Conservation (phyloP, 1,139 yeast species). For the Pneumocystis carinii region DNA sequence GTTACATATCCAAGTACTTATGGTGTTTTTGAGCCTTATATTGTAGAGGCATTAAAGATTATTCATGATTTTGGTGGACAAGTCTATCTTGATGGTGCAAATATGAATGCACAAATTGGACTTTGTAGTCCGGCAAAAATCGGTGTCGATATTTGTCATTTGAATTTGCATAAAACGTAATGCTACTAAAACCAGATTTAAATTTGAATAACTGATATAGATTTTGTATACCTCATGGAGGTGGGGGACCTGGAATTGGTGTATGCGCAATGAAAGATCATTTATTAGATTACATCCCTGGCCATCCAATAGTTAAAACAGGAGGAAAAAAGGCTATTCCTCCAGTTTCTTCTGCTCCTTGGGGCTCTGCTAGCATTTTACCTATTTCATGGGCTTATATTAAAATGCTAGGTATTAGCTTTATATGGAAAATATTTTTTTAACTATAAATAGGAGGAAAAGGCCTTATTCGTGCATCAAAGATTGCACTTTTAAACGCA, state of each 20-base stretch:
- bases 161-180: conserved; percentile 78
- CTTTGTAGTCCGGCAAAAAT: conserved; percentile 92
- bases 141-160: conserved; percentile 98
- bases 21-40: conserved; percentile 89
- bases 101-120: conserved; percentile 98
- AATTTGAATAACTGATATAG: not conserved
- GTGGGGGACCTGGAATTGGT: conserved; percentile 99
- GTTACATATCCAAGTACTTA: conserved; percentile 95
- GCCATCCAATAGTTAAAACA: conserved; percentile 48
- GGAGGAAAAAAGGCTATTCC: conserved; percentile 43
- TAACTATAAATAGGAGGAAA: conserved; percentile 37
- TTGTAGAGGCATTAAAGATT: conserved; percentile 64
- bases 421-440: not conserved
- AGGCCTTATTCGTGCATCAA: conserved; percentile 72
- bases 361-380: conserved; percentile 83
- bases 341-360: conserved; percentile 86
- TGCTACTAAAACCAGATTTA: not conserved
- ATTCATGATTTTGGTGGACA: conserved; percentile 85
- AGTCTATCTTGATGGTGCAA: conserved; percentile 95
- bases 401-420: conserved; percentile 44
- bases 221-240: conserved; percentile 96
- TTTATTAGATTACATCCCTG: conserved; percentile 69
- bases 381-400: conserved; percentile 92
- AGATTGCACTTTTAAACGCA: conserved; percentile 84
- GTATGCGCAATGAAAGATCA: conserved; percentile 89